Evolutionary conservation across 2,329 filamentous ascomycete species (phyloP), one percentile per base, ranked within the genome.

Genomic region (Epichloe hybrida): DNA sequence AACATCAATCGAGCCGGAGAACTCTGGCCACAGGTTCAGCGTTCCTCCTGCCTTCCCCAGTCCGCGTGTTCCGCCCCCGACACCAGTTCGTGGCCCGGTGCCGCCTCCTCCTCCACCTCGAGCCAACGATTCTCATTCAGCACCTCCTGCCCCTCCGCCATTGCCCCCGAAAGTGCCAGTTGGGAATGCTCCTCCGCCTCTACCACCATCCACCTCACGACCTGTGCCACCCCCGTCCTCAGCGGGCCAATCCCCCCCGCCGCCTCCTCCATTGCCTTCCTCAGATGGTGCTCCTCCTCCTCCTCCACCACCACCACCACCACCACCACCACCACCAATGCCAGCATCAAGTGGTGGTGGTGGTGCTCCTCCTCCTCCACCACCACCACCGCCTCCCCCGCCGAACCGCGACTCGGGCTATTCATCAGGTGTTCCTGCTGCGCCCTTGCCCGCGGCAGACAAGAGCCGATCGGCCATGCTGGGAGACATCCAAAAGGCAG

Each of bases 41-140:
- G 87, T 95, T 5, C 88, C 90, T 50, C 89, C 90, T 6, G 81
- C 87, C 3, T 94, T 94, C 61, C 62, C 76, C 46, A 84, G 85
- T 44, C 80, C 83, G 59, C 79, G 79, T 42, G 73, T 73, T n/a
- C 83, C 86, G 39, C 86, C 87, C n/a, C 82, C 85, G 47, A 83
- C 87, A 23, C 86, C 86, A 38, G 81, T 76, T 63, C 81, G 86
- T 56, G 80, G 79, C 34, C 73, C 82, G 38, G 80, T 83, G 17
- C 87, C 88, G 54, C 86, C 86, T 35, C 84, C 86, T 9, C 84
- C 81, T 3, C 79, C 83, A 15, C 73, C 72, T 36, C 64, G 70
- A 54, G 61, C 66, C 62, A 52, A 58, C 64, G 55, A 65, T 46
- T 46, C 57, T 37, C 50, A 58, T 23, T 44, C 52, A 20, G 61